Percentiles rank a stretch among this genome's conserved stretches.
phyloP scores from a whole-genome alignment of 2,329 filamentous ascomycete species.

The Akanthomyces lecanii region DNA sequence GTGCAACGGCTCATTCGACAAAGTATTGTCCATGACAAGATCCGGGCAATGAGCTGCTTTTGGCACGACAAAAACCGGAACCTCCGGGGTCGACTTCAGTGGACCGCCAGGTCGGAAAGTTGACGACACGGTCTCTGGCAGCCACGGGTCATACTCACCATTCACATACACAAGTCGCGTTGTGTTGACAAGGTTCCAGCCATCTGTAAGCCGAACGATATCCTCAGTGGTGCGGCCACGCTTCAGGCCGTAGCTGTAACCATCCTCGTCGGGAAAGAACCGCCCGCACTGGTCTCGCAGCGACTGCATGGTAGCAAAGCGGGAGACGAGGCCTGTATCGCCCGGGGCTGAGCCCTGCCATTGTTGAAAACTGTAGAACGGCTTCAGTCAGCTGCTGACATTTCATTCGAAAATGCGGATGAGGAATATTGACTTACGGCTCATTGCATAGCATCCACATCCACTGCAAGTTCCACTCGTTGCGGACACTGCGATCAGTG shows the following conservation, averaged over 20 bases:
- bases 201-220: constrained; percentile 17
- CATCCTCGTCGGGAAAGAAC: constrained; percentile 16
- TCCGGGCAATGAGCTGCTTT: constrained; percentile 53
- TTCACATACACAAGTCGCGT: constrained; percentile 16
- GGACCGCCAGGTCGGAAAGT: constrained; percentile 14
- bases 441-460: constrained; percentile 18
- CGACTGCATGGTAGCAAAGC: not conserved
- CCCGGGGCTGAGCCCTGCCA: constrained; percentile 10
- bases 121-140: constrained; percentile 10
- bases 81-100: constrained; percentile 43
- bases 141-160: constrained; percentile 16
- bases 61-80: constrained; percentile 36
- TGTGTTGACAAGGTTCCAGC: constrained; percentile 15
- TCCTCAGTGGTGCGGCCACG: constrained; percentile 36
- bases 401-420: not conserved
- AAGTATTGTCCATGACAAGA: constrained; percentile 60
- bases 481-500: constrained; percentile 12
- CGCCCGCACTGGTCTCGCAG: constrained; percentile 14
- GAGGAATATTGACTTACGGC: not conserved
- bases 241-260: constrained; percentile 32
- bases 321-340: constrained; percentile 14
- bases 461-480: constrained; percentile 11
- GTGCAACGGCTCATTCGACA: constrained; percentile 52
- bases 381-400: not conserved
- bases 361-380: constrained; percentile 2